Evolutionary conservation across 306 rosid genomes (phyloP).

Genomic region (Lagenaria siceraria): DNA sequence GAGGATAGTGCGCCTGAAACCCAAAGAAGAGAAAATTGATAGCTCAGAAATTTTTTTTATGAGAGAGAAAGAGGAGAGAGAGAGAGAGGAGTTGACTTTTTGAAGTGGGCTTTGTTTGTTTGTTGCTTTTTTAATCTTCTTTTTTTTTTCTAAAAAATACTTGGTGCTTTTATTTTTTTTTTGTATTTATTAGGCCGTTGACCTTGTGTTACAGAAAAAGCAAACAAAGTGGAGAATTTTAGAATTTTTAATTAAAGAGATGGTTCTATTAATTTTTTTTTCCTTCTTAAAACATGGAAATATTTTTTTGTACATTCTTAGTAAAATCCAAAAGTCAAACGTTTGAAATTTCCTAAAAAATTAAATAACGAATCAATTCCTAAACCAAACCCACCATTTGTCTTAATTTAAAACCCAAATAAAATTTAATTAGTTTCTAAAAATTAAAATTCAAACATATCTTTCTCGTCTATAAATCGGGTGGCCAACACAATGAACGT

Average conservation of each 20-base stretch:
- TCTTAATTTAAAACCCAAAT: not conserved
- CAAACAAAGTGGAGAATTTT: not conserved
- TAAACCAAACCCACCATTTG: conserved; percentile 2
- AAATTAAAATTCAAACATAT: not conserved
- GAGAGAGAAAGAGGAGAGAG: conserved; percentile 6
- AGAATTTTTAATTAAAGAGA: not conserved
- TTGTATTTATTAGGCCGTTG: conserved; percentile 5
- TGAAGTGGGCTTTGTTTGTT: not conserved
- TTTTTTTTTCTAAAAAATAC: not conserved
- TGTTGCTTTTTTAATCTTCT: conserved; percentile 3
- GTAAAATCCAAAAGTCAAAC: conserved; percentile 7
- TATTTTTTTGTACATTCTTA: not conserved
- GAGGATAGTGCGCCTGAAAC: not conserved
- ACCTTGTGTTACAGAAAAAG: not conserved
- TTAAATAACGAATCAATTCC: not conserved
- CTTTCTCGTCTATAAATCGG: not conserved
- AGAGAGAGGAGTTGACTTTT: conserved; percentile 37
- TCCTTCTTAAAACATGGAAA: not conserved
- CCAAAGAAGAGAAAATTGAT: not conserved
- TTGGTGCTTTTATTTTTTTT: not conserved
- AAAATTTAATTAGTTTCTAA: not conserved
- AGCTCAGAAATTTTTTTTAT: not conserved
- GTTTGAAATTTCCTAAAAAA: not conserved
- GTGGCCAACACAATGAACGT: conserved; percentile 5
- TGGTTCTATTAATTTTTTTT: not conserved